Percentiles rank a stretch among this genome's conserved stretches.
These are phyloP conservation scores for Royoungia palumana DNA, from an alignment of 768 basidiomycete species.

Conservation along the genomic window DNA sequence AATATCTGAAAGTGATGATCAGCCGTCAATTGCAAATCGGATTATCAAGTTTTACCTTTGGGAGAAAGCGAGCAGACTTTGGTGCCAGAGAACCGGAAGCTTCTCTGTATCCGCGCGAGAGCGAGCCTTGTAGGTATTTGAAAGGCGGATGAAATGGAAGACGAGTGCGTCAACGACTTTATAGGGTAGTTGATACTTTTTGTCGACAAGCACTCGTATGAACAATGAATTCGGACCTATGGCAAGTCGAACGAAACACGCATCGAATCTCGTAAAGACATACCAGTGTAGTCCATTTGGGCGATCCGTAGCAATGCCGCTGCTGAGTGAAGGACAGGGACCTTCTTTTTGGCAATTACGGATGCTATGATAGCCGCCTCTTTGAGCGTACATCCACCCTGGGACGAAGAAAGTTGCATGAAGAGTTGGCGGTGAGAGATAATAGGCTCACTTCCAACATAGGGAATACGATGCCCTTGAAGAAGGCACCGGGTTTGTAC, in stretches of 20 bases:
- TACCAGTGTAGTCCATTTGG: conserved; percentile 94
- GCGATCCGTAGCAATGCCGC: conserved; percentile 92
- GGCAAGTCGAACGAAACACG: not conserved
- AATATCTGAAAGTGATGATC: conserved; percentile 59
- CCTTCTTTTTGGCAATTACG: conserved; percentile 82
- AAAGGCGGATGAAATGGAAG: conserved; percentile 96
- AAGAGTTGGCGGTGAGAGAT: conserved; percentile 31
- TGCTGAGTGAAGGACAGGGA: conserved; percentile 95
- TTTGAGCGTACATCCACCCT: conserved; percentile 85
- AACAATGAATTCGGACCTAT: conserved; percentile 90
- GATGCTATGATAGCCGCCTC: conserved; percentile 95
- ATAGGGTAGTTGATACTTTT: conserved; percentile 96
- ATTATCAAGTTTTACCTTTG: conserved; percentile 66
- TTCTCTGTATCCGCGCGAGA: conserved; percentile 67
- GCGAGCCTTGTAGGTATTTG: conserved; percentile 81
- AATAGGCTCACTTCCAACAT: conserved; percentile 72
- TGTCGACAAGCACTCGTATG: conserved; percentile 94
- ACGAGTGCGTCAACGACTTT: conserved; percentile 97
- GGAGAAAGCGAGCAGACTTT: conserved; percentile 89
- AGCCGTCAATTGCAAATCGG: not conserved
- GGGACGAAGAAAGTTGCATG: not conserved
- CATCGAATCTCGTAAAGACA: conserved; percentile 2
- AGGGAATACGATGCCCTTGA: conserved; percentile 97
- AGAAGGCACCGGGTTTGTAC: conserved; percentile 97
- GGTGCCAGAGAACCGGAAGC: conserved; percentile 98